A percentile compares a stretch with the other conserved stretches of the same genome.
Evolutionary conservation across 1,284 basidiomycete species (phyloP).

Genomic region (Fomitiporia mediterranea): DNA sequence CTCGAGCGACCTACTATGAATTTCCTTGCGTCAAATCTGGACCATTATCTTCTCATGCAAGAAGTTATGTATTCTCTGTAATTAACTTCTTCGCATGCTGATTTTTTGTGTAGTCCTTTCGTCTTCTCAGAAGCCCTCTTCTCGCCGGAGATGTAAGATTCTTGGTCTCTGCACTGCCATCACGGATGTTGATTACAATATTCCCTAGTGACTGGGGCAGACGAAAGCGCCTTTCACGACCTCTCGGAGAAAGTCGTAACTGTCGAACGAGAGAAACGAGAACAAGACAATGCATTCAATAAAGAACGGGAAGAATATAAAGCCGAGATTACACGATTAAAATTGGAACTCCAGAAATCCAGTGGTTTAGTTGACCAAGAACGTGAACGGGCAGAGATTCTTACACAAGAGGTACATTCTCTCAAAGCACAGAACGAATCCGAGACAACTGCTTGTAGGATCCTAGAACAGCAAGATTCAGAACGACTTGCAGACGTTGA

Average conservation of each 20-base stretch:
- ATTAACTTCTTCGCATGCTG: neutral
- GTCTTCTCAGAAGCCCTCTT: constrained; percentile 60
- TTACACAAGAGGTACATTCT: constrained; percentile 65
- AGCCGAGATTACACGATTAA: constrained; percentile 51
- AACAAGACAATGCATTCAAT: constrained; percentile 48
- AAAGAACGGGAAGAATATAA: constrained; percentile 50
- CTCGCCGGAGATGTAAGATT: constrained; percentile 62
- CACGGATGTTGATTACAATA: neutral
- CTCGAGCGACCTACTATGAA: no score
- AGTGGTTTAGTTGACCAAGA: constrained; percentile 39
- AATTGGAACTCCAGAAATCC: constrained; percentile 37
- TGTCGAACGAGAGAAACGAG: constrained; percentile 46
- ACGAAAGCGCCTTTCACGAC: constrained; percentile 66
- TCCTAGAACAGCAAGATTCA: constrained; percentile 61
- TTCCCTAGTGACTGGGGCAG: constrained; percentile 54
- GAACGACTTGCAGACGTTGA: constrained; percentile 60
- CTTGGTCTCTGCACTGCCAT: neutral
- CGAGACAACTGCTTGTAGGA: constrained; percentile 51
- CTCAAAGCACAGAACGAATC: constrained; percentile 58
- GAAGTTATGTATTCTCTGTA: neutral
- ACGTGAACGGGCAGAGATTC: constrained; percentile 43
- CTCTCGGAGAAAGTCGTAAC: constrained; percentile 57
- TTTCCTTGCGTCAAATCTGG: no score
- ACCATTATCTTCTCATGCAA: no score
- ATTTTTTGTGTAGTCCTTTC: constrained; percentile 52